Percentiles rank a stretch among this genome's conserved stretches.
These are phyloP conservation scores for Solanum hybrid DNA, from an alignment of 305 asterid genomes.

Conservation along the genomic window DNA sequence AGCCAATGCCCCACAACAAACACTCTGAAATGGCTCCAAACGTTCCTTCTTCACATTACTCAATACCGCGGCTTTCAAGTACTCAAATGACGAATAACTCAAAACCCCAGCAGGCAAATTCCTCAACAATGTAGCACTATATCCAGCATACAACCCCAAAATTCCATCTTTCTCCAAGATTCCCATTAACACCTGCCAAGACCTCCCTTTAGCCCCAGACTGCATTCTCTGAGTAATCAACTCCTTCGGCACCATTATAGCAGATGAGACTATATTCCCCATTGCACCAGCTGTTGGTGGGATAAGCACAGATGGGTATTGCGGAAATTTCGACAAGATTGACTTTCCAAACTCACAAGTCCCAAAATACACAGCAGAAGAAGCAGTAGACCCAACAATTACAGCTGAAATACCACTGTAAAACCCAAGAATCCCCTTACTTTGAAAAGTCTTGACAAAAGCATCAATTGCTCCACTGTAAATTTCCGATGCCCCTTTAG, in stretches of 20 bases:
- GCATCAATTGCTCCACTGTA: constrained; percentile 78
- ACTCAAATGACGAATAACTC: constrained; percentile 92
- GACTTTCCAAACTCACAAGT: constrained; percentile 96
- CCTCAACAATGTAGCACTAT: constrained; percentile 84
- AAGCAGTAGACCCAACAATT: constrained; percentile 85
- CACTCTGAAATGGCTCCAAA: constrained; percentile 85
- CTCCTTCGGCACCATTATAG: constrained; percentile 94
- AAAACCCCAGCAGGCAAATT: constrained; percentile 91
- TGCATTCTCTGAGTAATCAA: constrained; percentile 94
- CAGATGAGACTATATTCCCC: constrained; percentile 91
- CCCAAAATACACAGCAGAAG: constrained; percentile 94
- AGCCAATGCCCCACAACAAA: constrained; percentile 85
- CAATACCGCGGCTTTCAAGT: constrained; percentile 75
- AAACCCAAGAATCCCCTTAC: constrained; percentile 72
- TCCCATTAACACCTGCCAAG: constrained; percentile 74
- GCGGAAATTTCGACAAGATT: constrained; percentile 43
- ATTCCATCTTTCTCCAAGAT: constrained; percentile 84
- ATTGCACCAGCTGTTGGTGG: constrained; percentile 98
- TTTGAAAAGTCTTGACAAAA: constrained; percentile 62
- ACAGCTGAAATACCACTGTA: constrained; percentile 92
- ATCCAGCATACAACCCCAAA: constrained; percentile 84
- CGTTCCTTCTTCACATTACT: constrained; percentile 30
- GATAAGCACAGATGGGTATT: constrained; percentile 57
- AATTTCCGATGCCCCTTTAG: constrained; percentile 81
- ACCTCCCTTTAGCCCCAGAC: constrained; percentile 90